Base-by-base conservation (phyloP, 441 rosid genomes). In the Omphalea diandra region DNA sequence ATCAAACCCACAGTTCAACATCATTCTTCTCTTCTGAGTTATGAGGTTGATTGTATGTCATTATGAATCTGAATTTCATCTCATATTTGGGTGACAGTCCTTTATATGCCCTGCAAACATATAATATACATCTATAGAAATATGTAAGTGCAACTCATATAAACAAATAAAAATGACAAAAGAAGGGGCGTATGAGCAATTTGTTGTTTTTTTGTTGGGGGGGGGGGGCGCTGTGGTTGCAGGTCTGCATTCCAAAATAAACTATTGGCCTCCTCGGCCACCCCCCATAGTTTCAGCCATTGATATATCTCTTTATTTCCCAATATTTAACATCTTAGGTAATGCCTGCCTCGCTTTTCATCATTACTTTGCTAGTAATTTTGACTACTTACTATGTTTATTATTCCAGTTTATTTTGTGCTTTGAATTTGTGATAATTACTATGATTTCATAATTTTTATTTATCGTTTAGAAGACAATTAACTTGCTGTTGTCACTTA, bases 101-200 rank as follows among this genome's bases (percentile, higher is more conserved):
- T 46, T 49, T 22, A 46, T 55, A 74, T 12, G 67, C 41, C 65
- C 24, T 63, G 40, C 35, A 14, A 40, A 36, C 46, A 63, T 41
- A 44, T 59, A 36, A 52, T 12, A 10, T 35, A 18, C 32, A n/a
- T n/a, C n/a, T n/a, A n/a, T n/a, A n/a, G n/a, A n/a, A n/a, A n/a
- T n/a, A n/a, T n/a, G n/a, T n/a, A n/a, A n/a, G n/a, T n/a, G n/a
- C n/a, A n/a, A n/a, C n/a, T n/a, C n/a, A n/a, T n/a, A n/a, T n/a
- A n/a, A n/a, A n/a, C n/a, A n/a, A n/a, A n/a, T n/a, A n/a, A n/a
- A n/a, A n/a, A n/a, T n/a, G n/a, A n/a, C n/a, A n/a, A n/a, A n/a
- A n/a, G n/a, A n/a, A n/a, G n/a, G n/a, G n/a, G n/a, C n/a, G n/a
- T n/a, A n/a, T n/a, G n/a, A n/a, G n/a, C n/a, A n/a, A n/a, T n/a